phyloP scores from a whole-genome alignment of 106 monocot species.

The Posidonia australis region DNA sequence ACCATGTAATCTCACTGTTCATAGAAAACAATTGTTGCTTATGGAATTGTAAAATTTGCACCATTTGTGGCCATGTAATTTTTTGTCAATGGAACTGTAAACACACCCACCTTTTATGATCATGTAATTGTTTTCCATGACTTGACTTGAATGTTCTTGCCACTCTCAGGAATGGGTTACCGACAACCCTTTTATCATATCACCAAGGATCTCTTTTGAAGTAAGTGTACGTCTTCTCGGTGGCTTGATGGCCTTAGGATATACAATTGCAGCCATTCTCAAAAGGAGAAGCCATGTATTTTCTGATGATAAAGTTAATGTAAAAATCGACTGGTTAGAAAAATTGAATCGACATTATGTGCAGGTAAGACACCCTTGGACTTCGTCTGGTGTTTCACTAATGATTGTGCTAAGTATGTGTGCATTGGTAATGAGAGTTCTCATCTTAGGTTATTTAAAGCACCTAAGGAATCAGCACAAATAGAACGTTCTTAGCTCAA shows the following conservation, averaged over 20 bases:
- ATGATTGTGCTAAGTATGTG: too few relatives aligned
- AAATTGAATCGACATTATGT: constrained; percentile 79
- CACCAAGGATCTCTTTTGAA: constrained; percentile 97
- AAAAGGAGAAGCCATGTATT: constrained; percentile 90
- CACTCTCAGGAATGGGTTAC: constrained; percentile 83
- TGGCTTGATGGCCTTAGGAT: constrained; percentile 94
- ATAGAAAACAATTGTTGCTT: too few relatives aligned
- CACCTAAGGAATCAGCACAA: too few relatives aligned
- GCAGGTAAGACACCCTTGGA: constrained; percentile 63
- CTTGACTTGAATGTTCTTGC: background rate
- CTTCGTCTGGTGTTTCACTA: too few relatives aligned
- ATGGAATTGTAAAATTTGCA: too few relatives aligned
- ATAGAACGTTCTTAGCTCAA: too few relatives aligned
- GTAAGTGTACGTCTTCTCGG: constrained; percentile 96
- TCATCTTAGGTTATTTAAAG: too few relatives aligned
- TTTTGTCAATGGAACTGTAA: too few relatives aligned
- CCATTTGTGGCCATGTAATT: too few relatives aligned
- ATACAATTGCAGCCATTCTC: constrained; percentile 83
- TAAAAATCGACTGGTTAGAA: constrained; percentile 95
- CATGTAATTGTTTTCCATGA: background rate
- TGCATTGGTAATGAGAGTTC: too few relatives aligned
- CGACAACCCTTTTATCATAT: constrained; percentile 92
- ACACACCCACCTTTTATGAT: too few relatives aligned
- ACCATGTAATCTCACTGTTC: too few relatives aligned
- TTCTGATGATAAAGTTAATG: constrained; percentile 65